phyloP scores from a whole-genome alignment of 2,329 filamentous ascomycete genomes.

The Sclerotinia nivalis region DNA sequence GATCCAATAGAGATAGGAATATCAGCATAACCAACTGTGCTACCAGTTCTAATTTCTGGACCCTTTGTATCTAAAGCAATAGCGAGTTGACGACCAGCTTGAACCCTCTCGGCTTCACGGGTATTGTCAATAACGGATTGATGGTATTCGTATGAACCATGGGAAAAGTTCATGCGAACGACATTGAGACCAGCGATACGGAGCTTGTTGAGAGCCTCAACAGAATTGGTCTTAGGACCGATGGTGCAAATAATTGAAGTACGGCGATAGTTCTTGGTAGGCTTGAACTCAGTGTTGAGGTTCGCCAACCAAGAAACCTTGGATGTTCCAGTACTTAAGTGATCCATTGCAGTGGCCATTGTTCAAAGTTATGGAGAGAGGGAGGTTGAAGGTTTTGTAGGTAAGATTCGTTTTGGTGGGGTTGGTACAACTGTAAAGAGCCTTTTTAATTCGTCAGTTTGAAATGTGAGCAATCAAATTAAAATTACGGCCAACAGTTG shows the following conservation, averaged over 20 bases:
- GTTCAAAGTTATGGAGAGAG: conserved; percentile 12
- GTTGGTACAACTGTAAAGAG: conserved; percentile 15
- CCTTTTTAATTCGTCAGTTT: conserved; percentile 18
- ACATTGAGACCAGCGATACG: conserved; percentile 92
- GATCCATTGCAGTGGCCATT: conserved; percentile 72
- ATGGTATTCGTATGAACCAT: conserved; percentile 94
- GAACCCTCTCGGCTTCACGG: conserved; percentile 76
- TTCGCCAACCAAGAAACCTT: conserved; percentile 65
- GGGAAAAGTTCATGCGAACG: conserved; percentile 99
- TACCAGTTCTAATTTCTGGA: conserved; percentile 84
- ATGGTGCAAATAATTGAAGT: conserved; percentile 96
- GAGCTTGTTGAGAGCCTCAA: conserved; percentile 94
- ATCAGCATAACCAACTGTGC: conserved; percentile 69
- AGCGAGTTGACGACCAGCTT: conserved; percentile 83
- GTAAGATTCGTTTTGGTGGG: conserved; percentile 2
- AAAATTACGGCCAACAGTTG: not conserved
- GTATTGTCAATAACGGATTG: conserved; percentile 98
- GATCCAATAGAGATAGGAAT: conserved; percentile 80
- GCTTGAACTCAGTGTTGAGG: conserved; percentile 76
- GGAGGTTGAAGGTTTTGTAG: conserved; percentile 17
- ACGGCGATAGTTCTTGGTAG: conserved; percentile 87
- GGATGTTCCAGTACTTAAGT: conserved; percentile 75
- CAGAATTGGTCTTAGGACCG: conserved; percentile 97
- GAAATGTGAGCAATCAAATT: conserved; percentile 11
- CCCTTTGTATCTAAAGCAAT: conserved; percentile 88